phyloP scores from a whole-genome alignment of 1,284 basidiomycete genomes.

The Puccinia sorghi region DNA sequence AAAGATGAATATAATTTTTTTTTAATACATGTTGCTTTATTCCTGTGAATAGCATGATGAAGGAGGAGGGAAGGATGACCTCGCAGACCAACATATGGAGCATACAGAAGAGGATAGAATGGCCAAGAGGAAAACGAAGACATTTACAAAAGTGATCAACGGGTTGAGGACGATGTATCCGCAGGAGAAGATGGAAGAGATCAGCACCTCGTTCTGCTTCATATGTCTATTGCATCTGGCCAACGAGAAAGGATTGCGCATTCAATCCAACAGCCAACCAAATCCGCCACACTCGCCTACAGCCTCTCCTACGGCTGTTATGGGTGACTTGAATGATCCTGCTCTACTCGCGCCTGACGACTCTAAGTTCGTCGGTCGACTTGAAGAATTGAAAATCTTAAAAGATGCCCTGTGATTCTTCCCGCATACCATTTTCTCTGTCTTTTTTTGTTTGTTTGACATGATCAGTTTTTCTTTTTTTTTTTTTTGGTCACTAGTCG shows the following conservation, averaged over 20 bases:
- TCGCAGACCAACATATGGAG: conserved; percentile 15
- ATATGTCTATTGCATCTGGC: conserved; percentile 94
- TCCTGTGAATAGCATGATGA: conserved; percentile 38
- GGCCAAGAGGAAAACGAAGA: conserved; percentile 64
- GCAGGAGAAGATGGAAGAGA: conserved; percentile 90
- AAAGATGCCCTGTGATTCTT: conserved; percentile 13
- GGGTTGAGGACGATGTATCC: conserved; percentile 81
- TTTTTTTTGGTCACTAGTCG: too few relatives aligned
- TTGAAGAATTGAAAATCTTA: conserved; percentile 36
- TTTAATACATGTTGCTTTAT: conserved; percentile 60
- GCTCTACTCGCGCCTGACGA: conserved; percentile 4
- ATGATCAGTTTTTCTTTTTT: too few relatives aligned
- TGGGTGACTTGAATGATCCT: neutral
- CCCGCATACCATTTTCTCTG: neutral
- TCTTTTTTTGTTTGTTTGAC: neutral
- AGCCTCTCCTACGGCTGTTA: neutral
- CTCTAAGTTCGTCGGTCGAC: conserved; percentile 37
- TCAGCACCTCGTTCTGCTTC: conserved; percentile 99
- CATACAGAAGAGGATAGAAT: conserved; percentile 64
- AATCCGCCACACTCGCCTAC: neutral
- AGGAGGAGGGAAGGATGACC: neutral
- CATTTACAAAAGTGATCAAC: conserved; percentile 80
- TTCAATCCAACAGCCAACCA: conserved; percentile 18
- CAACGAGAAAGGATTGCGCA: conserved; percentile 80
- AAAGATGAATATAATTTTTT: conserved; percentile 58